Evolutionary conservation across 805 yeast genomes (phyloP), one percentile per base, ranked within the genome.

Genomic region (Ogataea minuta): DNA sequence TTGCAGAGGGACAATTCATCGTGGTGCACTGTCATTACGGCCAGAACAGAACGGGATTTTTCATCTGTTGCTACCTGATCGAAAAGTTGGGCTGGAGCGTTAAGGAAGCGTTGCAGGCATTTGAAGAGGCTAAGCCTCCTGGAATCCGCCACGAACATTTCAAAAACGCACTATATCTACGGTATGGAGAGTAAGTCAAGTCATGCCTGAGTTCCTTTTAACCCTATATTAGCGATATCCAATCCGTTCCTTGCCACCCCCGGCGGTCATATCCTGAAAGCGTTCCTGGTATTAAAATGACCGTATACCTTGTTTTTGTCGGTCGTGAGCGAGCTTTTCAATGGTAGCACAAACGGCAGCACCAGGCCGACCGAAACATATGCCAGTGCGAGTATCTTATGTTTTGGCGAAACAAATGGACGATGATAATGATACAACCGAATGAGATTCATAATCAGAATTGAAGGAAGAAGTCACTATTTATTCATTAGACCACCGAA

Each of bases 21-120:
- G 87, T 74, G 0, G 83, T 84, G 6, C 93, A 84, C 58, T 84
- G 93, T 55, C 93, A 84, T 57, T 84, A 84, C 54, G 93, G 91
- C 5, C 85, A 83, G 61, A 84, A 84, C 57, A 65, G 91, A 41
- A 84, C 91, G 0, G 91, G 93, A 2, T 84, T 77, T 50, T 67
- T 84, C 35, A 76, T 84, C 13, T 79, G 86, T 54, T 76, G 84
- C 52, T 84, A 79, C 54, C 63, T 84, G 52, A 70, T 84, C 16
- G 87, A 81, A 52, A 64, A 63, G 36, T 57, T 76, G 23, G 78
- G 78, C 0, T 76, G 83, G 75, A 53, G 70, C 3, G 85, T 83
- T 2, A 64, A 66, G 25, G 84, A 79, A 32, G 85, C 91, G 0
- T 68, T 84, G 11, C 72, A 67, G 9, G 79, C 79, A 1, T 84